Conservation (phyloP, 139 green algal species). For the Marvania coccoides region DNA sequence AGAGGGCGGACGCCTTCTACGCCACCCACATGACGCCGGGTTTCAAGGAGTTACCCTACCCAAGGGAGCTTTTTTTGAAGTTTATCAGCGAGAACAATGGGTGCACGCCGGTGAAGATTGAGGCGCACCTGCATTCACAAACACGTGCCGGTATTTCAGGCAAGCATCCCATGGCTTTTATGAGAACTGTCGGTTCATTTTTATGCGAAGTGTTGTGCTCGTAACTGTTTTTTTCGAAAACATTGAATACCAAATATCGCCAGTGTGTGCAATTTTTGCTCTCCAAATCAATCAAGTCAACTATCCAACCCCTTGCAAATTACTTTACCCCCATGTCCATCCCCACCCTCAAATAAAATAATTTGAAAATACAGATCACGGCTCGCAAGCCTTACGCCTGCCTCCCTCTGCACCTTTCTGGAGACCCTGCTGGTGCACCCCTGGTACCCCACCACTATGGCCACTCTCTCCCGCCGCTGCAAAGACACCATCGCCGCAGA, state of each 20-base stretch:
- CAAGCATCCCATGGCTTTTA: conserved; percentile 5
- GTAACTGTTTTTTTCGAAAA: too few relatives aligned
- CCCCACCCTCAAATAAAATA: too few relatives aligned
- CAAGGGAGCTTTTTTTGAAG: conserved; percentile 64
- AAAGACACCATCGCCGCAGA: conserved; percentile 68
- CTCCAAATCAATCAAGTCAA: too few relatives aligned
- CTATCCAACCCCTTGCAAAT: too few relatives aligned
- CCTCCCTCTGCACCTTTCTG: conserved; percentile 77
- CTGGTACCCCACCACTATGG: conserved; percentile 81
- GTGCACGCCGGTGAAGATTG: conserved; percentile 80
- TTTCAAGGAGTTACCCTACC: conserved; percentile 64
- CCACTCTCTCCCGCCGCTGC: conserved; percentile 66
- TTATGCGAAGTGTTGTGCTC: too few relatives aligned
- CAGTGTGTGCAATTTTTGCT: too few relatives aligned
- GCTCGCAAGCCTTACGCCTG: too few relatives aligned
- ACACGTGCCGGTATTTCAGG: conserved; percentile 76
- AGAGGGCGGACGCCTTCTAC: conserved; percentile 68
- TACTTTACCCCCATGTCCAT: too few relatives aligned
- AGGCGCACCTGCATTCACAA: conserved; percentile 68
- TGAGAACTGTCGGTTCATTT: too few relatives aligned
- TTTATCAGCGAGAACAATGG: conserved; percentile 81
- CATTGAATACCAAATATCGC: too few relatives aligned
- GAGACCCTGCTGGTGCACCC: conserved; percentile 69
- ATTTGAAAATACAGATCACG: too few relatives aligned
- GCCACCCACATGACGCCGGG: conserved; percentile 63